These are phyloP conservation scores for Neoboletus magnificus DNA, from an alignment of 768 basidiomycete genomes.

Conservation along the genomic window DNA sequence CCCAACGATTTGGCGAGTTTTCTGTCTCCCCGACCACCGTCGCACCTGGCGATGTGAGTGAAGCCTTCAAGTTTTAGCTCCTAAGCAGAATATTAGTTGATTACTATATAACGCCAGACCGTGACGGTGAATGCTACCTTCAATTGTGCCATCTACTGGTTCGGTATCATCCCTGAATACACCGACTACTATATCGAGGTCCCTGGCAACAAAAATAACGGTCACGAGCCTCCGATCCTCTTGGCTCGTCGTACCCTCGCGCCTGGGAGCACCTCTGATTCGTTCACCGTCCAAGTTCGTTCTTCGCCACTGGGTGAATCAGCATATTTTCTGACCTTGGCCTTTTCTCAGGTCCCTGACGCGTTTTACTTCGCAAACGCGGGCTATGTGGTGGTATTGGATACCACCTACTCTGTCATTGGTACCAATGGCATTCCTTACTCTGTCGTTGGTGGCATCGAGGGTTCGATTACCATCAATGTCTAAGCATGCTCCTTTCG, in stretches of 20 bases:
- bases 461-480: slow-evolving; percentile 14
- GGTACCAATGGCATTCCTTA: slow-evolving; percentile 21
- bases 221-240: slow-evolving; percentile 30
- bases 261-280: slow-evolving; percentile 4
- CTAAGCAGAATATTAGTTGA: slow-evolving; percentile 1
- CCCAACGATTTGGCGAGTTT: slow-evolving; percentile 19
- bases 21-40: slow-evolving; percentile 20
- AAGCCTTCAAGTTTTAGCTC: background rate
- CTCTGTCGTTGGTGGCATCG: slow-evolving; percentile 23
- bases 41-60: slow-evolving; percentile 24
- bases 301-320: background rate
- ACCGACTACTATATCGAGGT: slow-evolving; percentile 36
- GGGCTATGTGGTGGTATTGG: slow-evolving; percentile 24
- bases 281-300: slow-evolving; percentile 20
- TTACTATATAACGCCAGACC: slow-evolving; percentile 4
- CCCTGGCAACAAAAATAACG: slow-evolving; percentile 30
- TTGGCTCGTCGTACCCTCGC: slow-evolving; percentile 20
- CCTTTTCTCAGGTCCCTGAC: slow-evolving; percentile 19
- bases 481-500: slow-evolving; percentile 1
- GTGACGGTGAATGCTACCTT: slow-evolving; percentile 25
- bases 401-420: slow-evolving; percentile 20
- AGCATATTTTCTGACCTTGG: background rate
- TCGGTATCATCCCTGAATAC: slow-evolving; percentile 18
- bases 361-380: slow-evolving; percentile 21
- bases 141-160: slow-evolving; percentile 22